Evolutionary conservation across 345 rosid genomes (phyloP).

Genomic region (Schrenkiella parvula): DNA sequence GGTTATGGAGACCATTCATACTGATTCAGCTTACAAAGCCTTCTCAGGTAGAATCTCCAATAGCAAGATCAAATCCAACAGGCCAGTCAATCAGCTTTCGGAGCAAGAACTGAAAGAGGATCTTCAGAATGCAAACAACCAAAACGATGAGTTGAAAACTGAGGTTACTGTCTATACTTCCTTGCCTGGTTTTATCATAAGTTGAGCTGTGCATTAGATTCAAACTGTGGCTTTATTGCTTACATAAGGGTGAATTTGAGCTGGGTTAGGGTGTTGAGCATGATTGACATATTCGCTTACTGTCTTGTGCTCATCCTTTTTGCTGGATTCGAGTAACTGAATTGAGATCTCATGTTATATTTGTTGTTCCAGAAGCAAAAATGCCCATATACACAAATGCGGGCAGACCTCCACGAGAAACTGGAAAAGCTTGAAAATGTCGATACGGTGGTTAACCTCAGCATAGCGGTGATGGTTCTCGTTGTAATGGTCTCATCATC

Average conservation of each 20-base stretch:
- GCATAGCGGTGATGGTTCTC: slow-evolving; percentile 55
- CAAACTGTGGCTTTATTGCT: not conserved
- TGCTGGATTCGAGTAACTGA: not conserved
- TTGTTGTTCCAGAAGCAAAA: slow-evolving; percentile 44
- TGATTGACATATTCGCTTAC: not conserved
- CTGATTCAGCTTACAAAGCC: slow-evolving; percentile 65
- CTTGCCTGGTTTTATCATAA: not conserved
- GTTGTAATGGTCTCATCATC: slow-evolving; percentile 23
- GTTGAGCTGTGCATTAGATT: not conserved
- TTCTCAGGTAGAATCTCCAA: slow-evolving; percentile 33
- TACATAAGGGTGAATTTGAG: not conserved
- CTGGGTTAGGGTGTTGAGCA: not conserved
- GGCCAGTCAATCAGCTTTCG: slow-evolving; percentile 30
- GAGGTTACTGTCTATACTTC: slow-evolving; percentile 34
- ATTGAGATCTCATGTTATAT: not conserved
- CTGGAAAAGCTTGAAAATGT: slow-evolving; percentile 43
- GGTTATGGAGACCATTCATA: slow-evolving; percentile 89
- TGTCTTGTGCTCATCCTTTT: not conserved
- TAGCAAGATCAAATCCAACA: slow-evolving; percentile 25
- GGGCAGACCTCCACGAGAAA: slow-evolving; percentile 34
- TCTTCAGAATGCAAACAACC: slow-evolving; percentile 17
- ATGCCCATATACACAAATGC: slow-evolving; percentile 39
- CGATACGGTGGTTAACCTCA: slow-evolving; percentile 56
- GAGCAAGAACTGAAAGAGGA: slow-evolving; percentile 29
- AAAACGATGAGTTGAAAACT: slow-evolving; percentile 24